A percentile compares a stretch with the other conserved stretches of the same genome.
Evolutionary conservation across 2,329 filamentous ascomycete genomes (phyloP).

Genomic region (Microascus cirrosus): DNA sequence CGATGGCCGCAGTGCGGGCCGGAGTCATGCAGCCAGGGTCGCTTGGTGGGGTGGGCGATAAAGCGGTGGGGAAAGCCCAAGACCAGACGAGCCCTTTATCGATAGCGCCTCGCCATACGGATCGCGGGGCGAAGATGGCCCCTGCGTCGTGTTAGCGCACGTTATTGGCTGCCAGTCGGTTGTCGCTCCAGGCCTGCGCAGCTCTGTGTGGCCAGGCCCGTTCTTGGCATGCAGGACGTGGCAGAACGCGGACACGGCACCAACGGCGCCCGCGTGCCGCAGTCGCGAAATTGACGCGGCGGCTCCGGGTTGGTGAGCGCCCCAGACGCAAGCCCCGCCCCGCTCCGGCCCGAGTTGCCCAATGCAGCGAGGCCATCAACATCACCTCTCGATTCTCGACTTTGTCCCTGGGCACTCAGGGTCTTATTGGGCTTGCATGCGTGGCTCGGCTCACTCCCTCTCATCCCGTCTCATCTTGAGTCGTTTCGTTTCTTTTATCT

Average conservation of each 20-base stretch:
- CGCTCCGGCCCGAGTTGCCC: background rate
- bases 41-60: background rate
- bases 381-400: background rate
- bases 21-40: conserved; percentile 2
- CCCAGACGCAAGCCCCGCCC: background rate
- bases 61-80: background rate
- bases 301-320: conserved; percentile 1
- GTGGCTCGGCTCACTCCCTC: background rate
- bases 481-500: background rate
- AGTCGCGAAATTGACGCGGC: conserved; percentile 5
- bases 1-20: conserved; percentile 1
- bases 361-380: background rate
- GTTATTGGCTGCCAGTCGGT: background rate
- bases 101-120: background rate
- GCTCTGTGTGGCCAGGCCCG: background rate
- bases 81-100: background rate
- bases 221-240: conserved; percentile 1
- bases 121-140: conserved; percentile 1
- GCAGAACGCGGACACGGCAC: background rate
- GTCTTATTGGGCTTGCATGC: conserved; percentile 4
- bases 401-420: background rate
- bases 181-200: background rate
- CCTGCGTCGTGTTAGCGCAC: background rate
- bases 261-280: background rate
- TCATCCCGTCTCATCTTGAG: background rate